Conservation (phyloP, 2,329 filamentous ascomycete species). For the Fusarium sp. region DNA sequence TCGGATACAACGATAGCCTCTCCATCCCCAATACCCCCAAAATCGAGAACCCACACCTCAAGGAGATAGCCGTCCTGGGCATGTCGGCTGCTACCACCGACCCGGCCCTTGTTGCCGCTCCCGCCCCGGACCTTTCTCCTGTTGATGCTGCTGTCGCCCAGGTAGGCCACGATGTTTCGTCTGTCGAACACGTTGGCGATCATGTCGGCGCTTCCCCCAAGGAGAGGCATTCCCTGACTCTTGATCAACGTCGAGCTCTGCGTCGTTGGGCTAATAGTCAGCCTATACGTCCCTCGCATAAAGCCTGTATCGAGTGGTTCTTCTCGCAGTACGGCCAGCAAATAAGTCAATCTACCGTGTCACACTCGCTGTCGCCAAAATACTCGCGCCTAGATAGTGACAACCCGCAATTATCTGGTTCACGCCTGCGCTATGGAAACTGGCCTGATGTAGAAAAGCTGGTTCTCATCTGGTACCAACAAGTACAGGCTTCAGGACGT, state of each 20-base stretch:
- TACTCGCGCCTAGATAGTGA: conserved; percentile 71
- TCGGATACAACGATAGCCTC: conserved; percentile 57
- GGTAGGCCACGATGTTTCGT: conserved; percentile 35
- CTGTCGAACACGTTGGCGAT: conserved; percentile 22
- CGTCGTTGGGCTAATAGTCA: conserved; percentile 70
- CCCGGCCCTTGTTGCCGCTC: conserved; percentile 52
- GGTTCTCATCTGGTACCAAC: conserved; percentile 66
- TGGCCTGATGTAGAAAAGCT: conserved; percentile 72
- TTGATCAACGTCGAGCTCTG: conserved; percentile 70
- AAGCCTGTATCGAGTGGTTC: conserved; percentile 73
- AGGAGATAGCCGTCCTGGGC: conserved; percentile 47
- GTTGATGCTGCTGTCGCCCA: conserved; percentile 37
- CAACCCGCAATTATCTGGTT: conserved; percentile 69
- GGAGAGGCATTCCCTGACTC: conserved; percentile 70
- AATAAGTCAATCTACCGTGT: conserved; percentile 72
- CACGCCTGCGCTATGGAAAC: conserved; percentile 70
- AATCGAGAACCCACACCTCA: conserved; percentile 47
- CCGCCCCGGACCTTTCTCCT: conserved; percentile 47
- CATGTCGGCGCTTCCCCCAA: conserved; percentile 43
- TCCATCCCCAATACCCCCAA: conserved; percentile 43
- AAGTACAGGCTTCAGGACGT: conserved; percentile 62
- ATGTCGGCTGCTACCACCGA: conserved; percentile 55
- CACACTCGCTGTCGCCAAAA: conserved; percentile 70
- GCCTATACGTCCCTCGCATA: conserved; percentile 67
- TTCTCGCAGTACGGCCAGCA: conserved; percentile 66